Evolutionary conservation across 371 early-diverging fungal species (phyloP).

Genomic region (Haplosporangium sp.): DNA sequence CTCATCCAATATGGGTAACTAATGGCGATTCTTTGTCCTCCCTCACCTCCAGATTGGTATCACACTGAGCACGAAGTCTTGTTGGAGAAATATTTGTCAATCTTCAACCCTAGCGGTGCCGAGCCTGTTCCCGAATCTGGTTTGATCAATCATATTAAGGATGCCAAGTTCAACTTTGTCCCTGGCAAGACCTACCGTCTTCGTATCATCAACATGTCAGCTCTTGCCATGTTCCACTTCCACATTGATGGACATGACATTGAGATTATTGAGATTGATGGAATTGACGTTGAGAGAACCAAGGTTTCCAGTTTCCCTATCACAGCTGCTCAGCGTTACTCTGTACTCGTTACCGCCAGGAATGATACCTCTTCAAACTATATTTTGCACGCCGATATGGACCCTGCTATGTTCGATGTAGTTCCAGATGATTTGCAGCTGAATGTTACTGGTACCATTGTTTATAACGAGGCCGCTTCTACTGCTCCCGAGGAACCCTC

Average conservation of each 20-base stretch:
- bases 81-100: conserved; percentile 61
- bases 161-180: conserved; percentile 63
- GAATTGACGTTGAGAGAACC: conserved; percentile 68
- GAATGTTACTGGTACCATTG: conserved; percentile 66
- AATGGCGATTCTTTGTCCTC: conserved; percentile 1
- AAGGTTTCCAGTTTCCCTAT: conserved; percentile 68
- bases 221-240: conserved; percentile 80
- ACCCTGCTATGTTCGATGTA: conserved; percentile 79
- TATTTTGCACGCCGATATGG: conserved; percentile 79
- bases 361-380: conserved; percentile 74
- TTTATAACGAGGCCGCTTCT: conserved; percentile 60
- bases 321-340: conserved; percentile 78
- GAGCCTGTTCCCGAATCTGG: conserved; percentile 78
- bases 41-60: conserved; percentile 71
- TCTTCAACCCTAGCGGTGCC: conserved; percentile 73
- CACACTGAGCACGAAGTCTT: conserved; percentile 62
- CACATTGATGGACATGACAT: conserved; percentile 84
- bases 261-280: conserved; percentile 87
- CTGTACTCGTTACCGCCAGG: conserved; percentile 80
- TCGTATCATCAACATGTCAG: conserved; percentile 83
- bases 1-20: background rate
- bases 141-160: conserved; percentile 62
- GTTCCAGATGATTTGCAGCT: conserved; percentile 66
- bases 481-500: conserved; percentile 57
- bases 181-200: conserved; percentile 89